Evolutionary conservation across 1,139 yeast species (phyloP), one percentile per base, ranked within the genome.

Genomic region (Entelexis sorbosivorans): DNA sequence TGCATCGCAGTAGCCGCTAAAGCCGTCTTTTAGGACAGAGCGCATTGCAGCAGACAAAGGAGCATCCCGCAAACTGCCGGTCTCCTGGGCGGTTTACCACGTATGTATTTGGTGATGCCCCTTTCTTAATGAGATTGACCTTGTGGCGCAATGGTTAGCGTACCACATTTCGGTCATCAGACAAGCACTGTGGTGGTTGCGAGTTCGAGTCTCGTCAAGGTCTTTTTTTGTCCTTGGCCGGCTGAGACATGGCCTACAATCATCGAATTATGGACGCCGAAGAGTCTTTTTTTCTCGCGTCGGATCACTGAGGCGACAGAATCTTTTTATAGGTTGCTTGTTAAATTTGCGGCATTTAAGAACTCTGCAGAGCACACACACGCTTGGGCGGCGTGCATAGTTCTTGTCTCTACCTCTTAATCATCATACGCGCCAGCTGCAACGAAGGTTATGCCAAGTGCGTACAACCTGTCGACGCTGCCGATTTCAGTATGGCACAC

Each of bases 61-160:
- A n/a, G n/a, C n/a, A n/a, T n/a, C n/a, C n/a, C n/a, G n/a, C n/a
- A n/a, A n/a, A n/a, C n/a, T n/a, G n/a, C n/a, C n/a, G n/a, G 6
- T 22, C 24, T 6, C 24, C 24, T 6, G 24, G 24, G 24, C 24
- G 24, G 24, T 22, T 22, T 22, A 22, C 6, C 6, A 6, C 24
- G 24, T 22, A 4, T 22, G 6, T 22, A 5, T 4, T 22, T 22
- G 4, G 24, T 22, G 24, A 22, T 4, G 24, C 24, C 31, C 13
- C 36, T 16, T 34, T 38, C 20, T 38, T 22, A 20, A 8, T 42
- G 38, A 32, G 35, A 17, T 38, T 34, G 56, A 50, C 54, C 48
- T 46, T 51, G 57, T 56, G 58, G 59, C 58, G 58, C 56, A 56
- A 56, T 56, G 58, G 58, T 42, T 56, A 56, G 58, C 58, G 58